Base-by-base conservation (phyloP, 805 yeast species). In the Sungouiella blattae region DNA sequence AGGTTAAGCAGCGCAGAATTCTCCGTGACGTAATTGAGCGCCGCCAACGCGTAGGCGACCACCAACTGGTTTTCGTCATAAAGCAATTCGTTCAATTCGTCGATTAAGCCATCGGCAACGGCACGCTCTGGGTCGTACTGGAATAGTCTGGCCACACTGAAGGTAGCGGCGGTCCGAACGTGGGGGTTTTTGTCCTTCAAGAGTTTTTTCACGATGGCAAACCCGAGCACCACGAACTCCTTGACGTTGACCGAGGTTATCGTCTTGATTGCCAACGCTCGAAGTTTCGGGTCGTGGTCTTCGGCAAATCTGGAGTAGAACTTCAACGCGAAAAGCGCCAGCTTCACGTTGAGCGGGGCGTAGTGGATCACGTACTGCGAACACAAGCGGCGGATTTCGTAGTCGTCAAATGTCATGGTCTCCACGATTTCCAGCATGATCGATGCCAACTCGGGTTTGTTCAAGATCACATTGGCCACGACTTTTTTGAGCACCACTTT, bases 401-500 rank as follows among this genome's bases (percentile, higher is more conserved):
- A 39, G 58, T 87, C 95, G 46, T 72, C 73, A 18, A 46, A 57
- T 30, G 67, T 65, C 50, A 83, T 63, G n/a, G 80, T 59, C 23
- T 57, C 52, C 5, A 77, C 40, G 5, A 87, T 72, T 33, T 86
- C 94, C 1, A 80, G 79, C 50, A 81, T 75, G 36, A 91, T 55
- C 13, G 62, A 56, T 8, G 78, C 68, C 76, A 88, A 77, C 52
- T 91, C 96, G 37, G 73, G 73, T 56, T 86, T 87, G 32, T 88
- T 87, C 60, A 87, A 70, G 5, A 94, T 82, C 58, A 87, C 73
- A 58, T 88, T 89, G 28, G 95, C 91, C 6, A 89, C 69, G 18
- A 87, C 73, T 50, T 83, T 84, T 56, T 80, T 81, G 50, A 91
- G 49, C 5, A 66, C 60, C 20, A 55, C 39, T 42, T 58, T 62